Base-by-base conservation (phyloP, 2,329 filamentous ascomycete genomes). In the Colletotrichum sojae region DNA sequence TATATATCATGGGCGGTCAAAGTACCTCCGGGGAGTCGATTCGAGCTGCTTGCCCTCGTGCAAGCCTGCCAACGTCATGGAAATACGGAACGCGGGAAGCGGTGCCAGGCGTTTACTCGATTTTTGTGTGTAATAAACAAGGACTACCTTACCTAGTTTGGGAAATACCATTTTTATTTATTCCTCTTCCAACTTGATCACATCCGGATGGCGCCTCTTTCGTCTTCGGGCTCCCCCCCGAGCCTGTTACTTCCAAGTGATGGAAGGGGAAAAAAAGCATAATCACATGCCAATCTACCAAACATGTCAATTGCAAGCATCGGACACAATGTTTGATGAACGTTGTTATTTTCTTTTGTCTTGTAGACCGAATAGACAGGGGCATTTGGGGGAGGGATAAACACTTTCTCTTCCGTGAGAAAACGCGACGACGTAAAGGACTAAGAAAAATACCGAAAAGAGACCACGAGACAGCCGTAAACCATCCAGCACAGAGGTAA, bases 391-490 rank as follows among this genome's bases (percentile, higher is more conserved):
- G 63, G 66, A 58, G 55, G 60, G 63, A 66, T 58, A 54, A 62
- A 63, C 59, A 65, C 63, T 71, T 60, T 63, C 63, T 71, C 63
- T 62, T 65, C 53, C 56, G 40, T 27, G 63, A 69, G 70, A 63
- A 63, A 56, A 67, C 59, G 63, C 63, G 54, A 70, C 69, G 39
- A 70, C 65, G 55, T 53, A 71, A 36, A 70, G 53, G 48, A 70
- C 54, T 69, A 69, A 53, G 63, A 70, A 49, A 65, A 69, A 65
- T 70, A 71, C 70, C 51, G 63, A 71, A 70, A 67, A 60, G 55
- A 70, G 51, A 71, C 62, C 60, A 71, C 54, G 59, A 70, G 70
- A 71, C 62, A 71, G 70, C 70, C 70, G 67, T 70, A 70, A 71
- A 62, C 67, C 64, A 70, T 71, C 64, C 68, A 65, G 66, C 58